Percentiles rank a stretch among this genome's conserved stretches.
Evolutionary conservation across 108 stramenopile species (phyloP).

Genomic region (Cylindrotheca fusiformis): DNA sequence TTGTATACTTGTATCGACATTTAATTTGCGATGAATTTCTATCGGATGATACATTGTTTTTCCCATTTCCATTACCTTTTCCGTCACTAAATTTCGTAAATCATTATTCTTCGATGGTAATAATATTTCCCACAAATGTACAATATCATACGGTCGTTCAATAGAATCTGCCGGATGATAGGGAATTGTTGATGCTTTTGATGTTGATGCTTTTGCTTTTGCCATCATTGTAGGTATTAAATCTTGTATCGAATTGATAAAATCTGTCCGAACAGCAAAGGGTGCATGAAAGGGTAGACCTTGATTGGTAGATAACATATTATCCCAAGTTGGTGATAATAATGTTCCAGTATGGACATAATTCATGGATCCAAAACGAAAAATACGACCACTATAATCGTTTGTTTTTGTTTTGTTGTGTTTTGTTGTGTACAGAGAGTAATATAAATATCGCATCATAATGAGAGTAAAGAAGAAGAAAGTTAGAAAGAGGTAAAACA

Average conservation of each 20-base stretch:
- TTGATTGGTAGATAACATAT: no score
- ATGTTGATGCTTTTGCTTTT: neutral
- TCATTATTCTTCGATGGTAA: conserved; percentile 1
- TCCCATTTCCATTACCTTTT: neutral
- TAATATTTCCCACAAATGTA: conserved; percentile 24
- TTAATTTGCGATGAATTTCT: no score
- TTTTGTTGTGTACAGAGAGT: no score
- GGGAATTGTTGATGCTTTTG: conserved; percentile 5
- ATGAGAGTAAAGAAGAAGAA: no score
- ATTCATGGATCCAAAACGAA: no score
- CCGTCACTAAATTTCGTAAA: conserved; percentile 9
- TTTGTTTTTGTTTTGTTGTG: no score
- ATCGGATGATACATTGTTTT: neutral
- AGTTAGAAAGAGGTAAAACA: no score
- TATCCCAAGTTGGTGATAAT: neutral
- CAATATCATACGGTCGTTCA: conserved; percentile 26
- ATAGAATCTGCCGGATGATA: no score
- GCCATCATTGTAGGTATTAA: neutral
- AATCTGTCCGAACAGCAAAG: conserved; percentile 23
- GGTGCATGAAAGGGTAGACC: conserved; percentile 19
- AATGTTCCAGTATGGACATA: neutral
- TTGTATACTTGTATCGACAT: conserved; percentile 6
- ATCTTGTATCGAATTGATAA: conserved; percentile 13
- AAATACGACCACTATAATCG: no score
- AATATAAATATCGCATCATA: no score